These are phyloP conservation scores for Lachancea waltii DNA, from an alignment of 805 yeast species.

Conservation along the genomic window DNA sequence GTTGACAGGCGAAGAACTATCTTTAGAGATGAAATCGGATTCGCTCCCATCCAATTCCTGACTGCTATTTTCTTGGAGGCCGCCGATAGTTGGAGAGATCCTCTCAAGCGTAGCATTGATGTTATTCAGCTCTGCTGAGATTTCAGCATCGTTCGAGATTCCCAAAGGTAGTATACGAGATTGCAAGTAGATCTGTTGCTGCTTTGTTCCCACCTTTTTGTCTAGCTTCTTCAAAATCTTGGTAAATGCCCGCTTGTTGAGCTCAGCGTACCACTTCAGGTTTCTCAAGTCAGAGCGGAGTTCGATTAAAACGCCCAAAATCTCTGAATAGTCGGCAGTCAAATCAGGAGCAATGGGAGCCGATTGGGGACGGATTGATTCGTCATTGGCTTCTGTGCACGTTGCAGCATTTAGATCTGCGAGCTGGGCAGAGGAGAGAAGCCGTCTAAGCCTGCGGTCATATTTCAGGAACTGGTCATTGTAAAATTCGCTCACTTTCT, in stretches of 20 bases:
- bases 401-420: constrained; percentile 11
- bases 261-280: constrained; percentile 89
- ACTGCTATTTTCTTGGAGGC: constrained; percentile 3
- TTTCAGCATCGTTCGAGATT: constrained; percentile 66
- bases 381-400: background rate
- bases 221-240: constrained; percentile 88
- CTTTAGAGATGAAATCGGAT: constrained; percentile 1
- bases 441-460: constrained; percentile 54
- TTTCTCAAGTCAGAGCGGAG: constrained; percentile 70
- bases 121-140: constrained; percentile 44
- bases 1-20: constrained; percentile 7
- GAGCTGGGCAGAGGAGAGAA: constrained; percentile 33
- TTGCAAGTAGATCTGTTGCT: constrained; percentile 50
- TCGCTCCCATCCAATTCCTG: constrained; percentile 1
- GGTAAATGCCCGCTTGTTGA: constrained; percentile 81
- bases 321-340: constrained; percentile 50
- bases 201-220: constrained; percentile 63
- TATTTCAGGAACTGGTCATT: constrained; percentile 69
- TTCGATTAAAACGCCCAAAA: constrained; percentile 64
- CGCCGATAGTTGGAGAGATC: constrained; percentile 40
- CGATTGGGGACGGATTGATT: constrained; percentile 4
- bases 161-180: constrained; percentile 68
- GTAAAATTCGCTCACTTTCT: constrained; percentile 73
- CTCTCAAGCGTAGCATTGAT: constrained; percentile 49
- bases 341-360: constrained; percentile 14